Evolutionary conservation across 768 basidiomycete genomes (phyloP).

Genomic region (Fomitopsis serialis): DNA sequence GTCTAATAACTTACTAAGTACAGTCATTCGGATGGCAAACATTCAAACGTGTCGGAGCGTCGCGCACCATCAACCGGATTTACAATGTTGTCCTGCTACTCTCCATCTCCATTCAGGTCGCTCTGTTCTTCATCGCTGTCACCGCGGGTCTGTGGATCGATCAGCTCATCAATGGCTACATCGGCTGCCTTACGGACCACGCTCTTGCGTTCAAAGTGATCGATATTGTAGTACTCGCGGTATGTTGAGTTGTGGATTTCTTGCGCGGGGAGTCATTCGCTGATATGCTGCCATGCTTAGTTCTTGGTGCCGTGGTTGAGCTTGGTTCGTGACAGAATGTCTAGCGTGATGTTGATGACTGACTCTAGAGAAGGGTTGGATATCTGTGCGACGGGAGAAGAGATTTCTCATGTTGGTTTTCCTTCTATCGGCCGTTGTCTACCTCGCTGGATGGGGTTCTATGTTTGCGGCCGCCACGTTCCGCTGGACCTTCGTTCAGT

Average conservation of each 20-base stretch:
- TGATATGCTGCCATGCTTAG: slow-evolving; percentile 28
- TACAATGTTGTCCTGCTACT: slow-evolving; percentile 69
- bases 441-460: slow-evolving; percentile 63
- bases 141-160: slow-evolving; percentile 76
- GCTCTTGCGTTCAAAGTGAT: slow-evolving; percentile 47
- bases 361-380: slow-evolving; percentile 54
- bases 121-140: slow-evolving; percentile 69
- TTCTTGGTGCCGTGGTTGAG: slow-evolving; percentile 67
- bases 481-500: slow-evolving; percentile 70
- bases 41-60: slow-evolving; percentile 81
- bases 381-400: slow-evolving; percentile 63
- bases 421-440: slow-evolving; percentile 51
- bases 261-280: slow-evolving; percentile 1
- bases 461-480: slow-evolving; percentile 73
- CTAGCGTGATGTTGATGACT: not conserved
- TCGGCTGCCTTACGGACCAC: slow-evolving; percentile 46
- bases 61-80: slow-evolving; percentile 62
- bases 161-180: slow-evolving; percentile 61
- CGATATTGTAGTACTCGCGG: slow-evolving; percentile 51
- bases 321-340: slow-evolving; percentile 28
- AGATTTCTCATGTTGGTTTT: slow-evolving; percentile 57
- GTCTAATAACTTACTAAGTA: not conserved
- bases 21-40: slow-evolving; percentile 83
- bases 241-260: slow-evolving; percentile 31
- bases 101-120: slow-evolving; percentile 71